Conservation (phyloP, 805 yeast species). For the Suhomyces canberraensis region DNA sequence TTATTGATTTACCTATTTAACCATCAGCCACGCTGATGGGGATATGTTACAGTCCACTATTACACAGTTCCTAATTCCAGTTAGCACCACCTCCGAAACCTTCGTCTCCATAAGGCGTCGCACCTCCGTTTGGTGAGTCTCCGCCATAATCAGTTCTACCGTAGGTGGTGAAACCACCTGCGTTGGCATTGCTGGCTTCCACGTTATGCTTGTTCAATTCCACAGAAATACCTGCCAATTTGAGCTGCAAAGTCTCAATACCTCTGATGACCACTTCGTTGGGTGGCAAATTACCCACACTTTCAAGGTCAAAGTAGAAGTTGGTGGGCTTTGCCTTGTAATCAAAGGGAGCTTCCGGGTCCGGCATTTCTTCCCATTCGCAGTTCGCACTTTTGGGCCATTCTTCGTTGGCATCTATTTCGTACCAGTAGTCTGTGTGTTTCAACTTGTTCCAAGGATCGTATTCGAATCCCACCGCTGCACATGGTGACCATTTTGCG, state of each 20-base stretch:
- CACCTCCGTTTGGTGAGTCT: constrained; percentile 33
- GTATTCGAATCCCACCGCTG: constrained; percentile 94
- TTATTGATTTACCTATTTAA: no score
- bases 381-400: constrained; percentile 92
- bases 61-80: constrained; percentile 3
- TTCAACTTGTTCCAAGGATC: constrained; percentile 98
- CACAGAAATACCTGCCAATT: constrained; percentile 81
- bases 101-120: constrained; percentile 14
- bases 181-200: constrained; percentile 39
- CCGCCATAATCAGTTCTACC: constrained; percentile 31
- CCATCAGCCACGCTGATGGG: no score
- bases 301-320: constrained; percentile 87
- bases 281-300: constrained; percentile 85
- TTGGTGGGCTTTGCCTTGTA: constrained; percentile 76
- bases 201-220: constrained; percentile 52
- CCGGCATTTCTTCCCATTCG: constrained; percentile 95
- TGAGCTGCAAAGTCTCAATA: constrained; percentile 79
- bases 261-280: constrained; percentile 87
- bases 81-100: constrained; percentile 9
- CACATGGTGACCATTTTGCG: constrained; percentile 97
- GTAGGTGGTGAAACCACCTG: constrained; percentile 48
- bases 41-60: no score
- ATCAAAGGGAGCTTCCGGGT: constrained; percentile 82
- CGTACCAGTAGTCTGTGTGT: constrained; percentile 97
- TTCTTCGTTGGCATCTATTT: constrained; percentile 79